Evolutionary conservation across 2,329 filamentous ascomycete species (phyloP).

Genomic region (Pseudogymnoascus sp.): DNA sequence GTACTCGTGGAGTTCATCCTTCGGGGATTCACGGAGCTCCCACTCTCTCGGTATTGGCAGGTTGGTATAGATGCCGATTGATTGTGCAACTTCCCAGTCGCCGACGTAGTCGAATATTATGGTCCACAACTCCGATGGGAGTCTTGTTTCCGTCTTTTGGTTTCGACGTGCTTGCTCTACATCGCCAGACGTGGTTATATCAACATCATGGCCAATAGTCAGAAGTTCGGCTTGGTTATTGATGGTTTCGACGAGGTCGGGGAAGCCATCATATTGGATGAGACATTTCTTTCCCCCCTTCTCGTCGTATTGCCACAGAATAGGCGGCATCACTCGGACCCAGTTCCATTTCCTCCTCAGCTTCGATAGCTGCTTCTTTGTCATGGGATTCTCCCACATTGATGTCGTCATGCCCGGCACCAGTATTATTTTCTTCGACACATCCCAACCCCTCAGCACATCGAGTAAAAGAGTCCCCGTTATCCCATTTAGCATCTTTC

Average conservation of each 20-base stretch:
- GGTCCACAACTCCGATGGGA: conserved; percentile 85
- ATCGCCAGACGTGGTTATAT: conserved; percentile 29
- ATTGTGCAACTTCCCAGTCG: conserved; percentile 86
- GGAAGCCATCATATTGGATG: conserved; percentile 56
- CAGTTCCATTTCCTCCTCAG: conserved; percentile 78
- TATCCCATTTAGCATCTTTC: conserved; percentile 79
- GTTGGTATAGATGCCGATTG: conserved; percentile 72
- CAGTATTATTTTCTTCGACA: conserved; percentile 74
- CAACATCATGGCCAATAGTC: conserved; percentile 62
- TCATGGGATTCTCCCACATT: conserved; percentile 88
- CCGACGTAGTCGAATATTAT: conserved; percentile 75
- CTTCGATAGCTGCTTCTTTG: conserved; percentile 78
- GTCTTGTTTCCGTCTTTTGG: conserved; percentile 33
- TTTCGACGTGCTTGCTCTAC: conserved; percentile 38
- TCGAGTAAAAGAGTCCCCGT: conserved; percentile 75
- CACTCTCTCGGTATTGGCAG: conserved; percentile 67
- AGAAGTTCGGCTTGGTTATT: conserved; percentile 71
- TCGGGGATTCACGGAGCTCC: conserved; percentile 35
- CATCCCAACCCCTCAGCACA: conserved; percentile 77
- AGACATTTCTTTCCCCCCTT: conserved; percentile 44
- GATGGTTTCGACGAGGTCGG: conserved; percentile 65
- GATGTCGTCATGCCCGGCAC: conserved; percentile 82
- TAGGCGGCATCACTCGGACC: conserved; percentile 72
- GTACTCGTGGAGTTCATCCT: conserved; percentile 61
- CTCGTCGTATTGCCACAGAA: conserved; percentile 67